phyloP scores from a whole-genome alignment of 257 asterid genomes.

The Coffea eugenioides region DNA sequence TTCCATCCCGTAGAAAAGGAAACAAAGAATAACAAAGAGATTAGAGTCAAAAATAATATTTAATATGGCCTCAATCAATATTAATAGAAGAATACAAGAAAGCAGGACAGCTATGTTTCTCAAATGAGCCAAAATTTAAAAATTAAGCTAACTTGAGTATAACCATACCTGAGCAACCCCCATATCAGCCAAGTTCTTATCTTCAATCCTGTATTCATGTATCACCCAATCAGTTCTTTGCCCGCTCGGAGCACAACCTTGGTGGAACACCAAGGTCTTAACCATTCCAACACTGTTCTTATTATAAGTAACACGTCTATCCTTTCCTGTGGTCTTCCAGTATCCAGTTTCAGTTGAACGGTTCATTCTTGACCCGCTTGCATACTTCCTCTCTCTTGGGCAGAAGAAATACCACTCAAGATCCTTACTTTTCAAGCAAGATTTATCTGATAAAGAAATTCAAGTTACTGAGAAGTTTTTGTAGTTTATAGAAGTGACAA shows the following conservation, averaged over 20 bases:
- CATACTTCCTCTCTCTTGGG: conserved; percentile 79
- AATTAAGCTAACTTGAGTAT: background rate
- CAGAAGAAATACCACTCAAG: conserved; percentile 90
- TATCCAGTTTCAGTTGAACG: conserved; percentile 80
- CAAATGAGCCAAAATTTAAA: background rate
- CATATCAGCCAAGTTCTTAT: conserved; percentile 43
- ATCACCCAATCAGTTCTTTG: conserved; percentile 84
- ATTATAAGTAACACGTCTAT: conserved; percentile 38
- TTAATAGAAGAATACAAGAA: background rate
- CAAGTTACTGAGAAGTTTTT: background rate
- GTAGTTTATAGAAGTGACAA: background rate
- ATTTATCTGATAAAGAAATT: conserved; percentile 48
- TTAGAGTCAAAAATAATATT: background rate
- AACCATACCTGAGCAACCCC: conserved; percentile 57
- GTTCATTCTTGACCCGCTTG: conserved; percentile 69
- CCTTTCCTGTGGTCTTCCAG: conserved; percentile 92
- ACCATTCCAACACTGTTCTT: conserved; percentile 54
- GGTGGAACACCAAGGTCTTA: conserved; percentile 76
- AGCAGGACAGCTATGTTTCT: background rate
- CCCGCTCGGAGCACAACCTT: conserved; percentile 70
- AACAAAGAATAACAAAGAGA: background rate
- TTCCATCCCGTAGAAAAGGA: background rate
- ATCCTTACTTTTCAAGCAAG: conserved; percentile 65
- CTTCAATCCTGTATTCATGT: conserved; percentile 62
- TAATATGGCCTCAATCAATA: background rate